These are phyloP conservation scores for Candida insectalens DNA, from an alignment of 805 yeast species.

Conservation along the genomic window DNA sequence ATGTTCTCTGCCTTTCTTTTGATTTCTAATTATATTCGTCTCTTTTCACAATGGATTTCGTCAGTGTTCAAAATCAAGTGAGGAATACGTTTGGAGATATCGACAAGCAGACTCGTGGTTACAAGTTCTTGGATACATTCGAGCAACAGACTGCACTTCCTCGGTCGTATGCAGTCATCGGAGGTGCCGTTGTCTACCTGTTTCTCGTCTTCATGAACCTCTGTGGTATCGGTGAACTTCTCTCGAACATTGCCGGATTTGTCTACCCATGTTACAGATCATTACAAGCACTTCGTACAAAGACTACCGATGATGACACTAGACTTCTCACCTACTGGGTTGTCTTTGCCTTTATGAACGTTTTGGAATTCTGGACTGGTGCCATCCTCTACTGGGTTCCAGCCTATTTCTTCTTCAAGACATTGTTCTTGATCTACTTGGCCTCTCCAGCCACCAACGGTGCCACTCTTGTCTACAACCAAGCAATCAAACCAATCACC, in stretches of 20 bases:
- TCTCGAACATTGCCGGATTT: constrained; percentile 88
- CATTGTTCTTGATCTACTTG: constrained; percentile 76
- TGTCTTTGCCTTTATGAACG: constrained; percentile 86
- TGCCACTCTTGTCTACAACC: constrained; percentile 60
- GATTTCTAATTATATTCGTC: no score
- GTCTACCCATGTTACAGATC: constrained; percentile 87
- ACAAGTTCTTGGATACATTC: constrained; percentile 26
- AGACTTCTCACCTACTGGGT: constrained; percentile 95
- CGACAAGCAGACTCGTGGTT: constrained; percentile 19
- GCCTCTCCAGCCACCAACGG: constrained; percentile 87
- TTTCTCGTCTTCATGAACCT: constrained; percentile 76
- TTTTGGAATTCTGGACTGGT: constrained; percentile 91
- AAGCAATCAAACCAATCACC: constrained; percentile 58
- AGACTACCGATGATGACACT: constrained; percentile 66
- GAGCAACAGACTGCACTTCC: constrained; percentile 47
- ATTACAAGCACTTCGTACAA: constrained; percentile 70
- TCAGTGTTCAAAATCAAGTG: constrained; percentile 19
- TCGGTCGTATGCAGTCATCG: constrained; percentile 76
- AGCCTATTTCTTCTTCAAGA: constrained; percentile 91
- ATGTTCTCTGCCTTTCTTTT: no score
- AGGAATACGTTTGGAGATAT: constrained; percentile 15
- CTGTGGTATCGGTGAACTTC: constrained; percentile 91
- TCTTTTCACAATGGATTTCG: constrained; percentile 26
- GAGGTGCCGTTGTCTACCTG: constrained; percentile 55
- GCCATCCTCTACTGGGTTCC: constrained; percentile 94